phyloP scores from a whole-genome alignment of 1,284 basidiomycete species.

The Tranzscheliella williamsii region DNA sequence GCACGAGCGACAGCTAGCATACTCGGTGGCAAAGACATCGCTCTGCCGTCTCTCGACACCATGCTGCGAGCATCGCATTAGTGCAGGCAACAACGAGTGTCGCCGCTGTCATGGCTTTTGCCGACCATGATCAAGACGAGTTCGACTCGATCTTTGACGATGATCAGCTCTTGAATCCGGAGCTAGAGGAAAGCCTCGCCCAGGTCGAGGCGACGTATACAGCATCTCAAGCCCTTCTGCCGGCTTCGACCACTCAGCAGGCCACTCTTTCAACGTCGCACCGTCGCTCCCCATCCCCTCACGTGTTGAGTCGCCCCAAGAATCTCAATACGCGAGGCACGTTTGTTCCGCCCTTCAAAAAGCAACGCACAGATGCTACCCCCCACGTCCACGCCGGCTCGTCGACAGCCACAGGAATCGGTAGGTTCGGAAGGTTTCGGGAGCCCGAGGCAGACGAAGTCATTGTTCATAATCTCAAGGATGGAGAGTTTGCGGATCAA shows the following conservation, averaged over 20 bases:
- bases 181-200: slow-evolving; percentile 34
- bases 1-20: too few relatives aligned
- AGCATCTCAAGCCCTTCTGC: slow-evolving; percentile 8
- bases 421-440: neutral
- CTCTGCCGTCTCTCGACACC: too few relatives aligned
- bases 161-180: slow-evolving; percentile 21
- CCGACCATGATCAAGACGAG: slow-evolving; percentile 14
- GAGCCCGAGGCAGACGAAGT: slow-evolving; percentile 26
- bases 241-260: neutral
- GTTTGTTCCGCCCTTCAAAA: slow-evolving; percentile 26
- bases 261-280: slow-evolving; percentile 1
- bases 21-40: too few relatives aligned
- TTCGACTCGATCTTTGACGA: slow-evolving; percentile 38
- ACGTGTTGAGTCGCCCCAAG: too few relatives aligned
- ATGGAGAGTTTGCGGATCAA: slow-evolving; percentile 23
- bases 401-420: neutral
- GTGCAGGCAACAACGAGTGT: too few relatives aligned
- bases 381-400: neutral
- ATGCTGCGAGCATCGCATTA: too few relatives aligned
- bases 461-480: slow-evolving; percentile 24
- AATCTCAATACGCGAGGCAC: slow-evolving; percentile 8
- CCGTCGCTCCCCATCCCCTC: neutral
- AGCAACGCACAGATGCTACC: slow-evolving; percentile 14
- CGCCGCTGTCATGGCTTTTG: neutral
- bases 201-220: slow-evolving; percentile 31